Conservation (phyloP, 139 green algal genomes). For the Micractinium conductrix region DNA sequence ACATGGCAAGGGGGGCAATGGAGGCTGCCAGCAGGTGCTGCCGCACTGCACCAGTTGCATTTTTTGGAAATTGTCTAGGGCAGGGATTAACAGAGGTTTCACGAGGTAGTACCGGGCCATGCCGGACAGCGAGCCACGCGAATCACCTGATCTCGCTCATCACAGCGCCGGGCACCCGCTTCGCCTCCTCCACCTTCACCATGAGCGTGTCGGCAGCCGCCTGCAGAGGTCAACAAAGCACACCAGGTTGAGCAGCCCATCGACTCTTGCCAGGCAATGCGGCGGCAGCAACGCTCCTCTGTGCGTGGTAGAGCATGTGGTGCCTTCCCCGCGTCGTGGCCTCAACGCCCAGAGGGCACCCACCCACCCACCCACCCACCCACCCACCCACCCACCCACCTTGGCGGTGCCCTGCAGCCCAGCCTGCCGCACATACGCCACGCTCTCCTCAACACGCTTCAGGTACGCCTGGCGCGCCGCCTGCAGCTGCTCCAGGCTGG, state of each 20-base stretch:
- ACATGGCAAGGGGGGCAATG: too few relatives aligned
- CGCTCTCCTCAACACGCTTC: constrained; percentile 39
- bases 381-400: background rate
- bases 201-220: constrained; percentile 35
- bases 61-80: too few relatives aligned
- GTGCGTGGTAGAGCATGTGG: background rate
- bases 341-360: background rate
- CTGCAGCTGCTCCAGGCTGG: constrained; percentile 24
- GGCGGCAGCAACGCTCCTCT: background rate
- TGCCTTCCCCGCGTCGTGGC: background rate
- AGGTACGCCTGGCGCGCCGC: constrained; percentile 41
- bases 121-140: too few relatives aligned
- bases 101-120: too few relatives aligned
- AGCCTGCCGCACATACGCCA: constrained; percentile 38
- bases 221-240: background rate
- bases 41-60: too few relatives aligned
- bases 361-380: background rate
- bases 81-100: too few relatives aligned
- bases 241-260: background rate
- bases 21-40: too few relatives aligned
- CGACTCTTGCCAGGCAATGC: background rate
- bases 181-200: constrained; percentile 41
- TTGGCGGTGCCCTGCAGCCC: constrained; percentile 41
- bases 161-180: constrained; percentile 26
- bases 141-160: constrained; percentile 26